Conservation (phyloP, 1,139 yeast genomes). For the Yamadazyma dushanensis region DNA sequence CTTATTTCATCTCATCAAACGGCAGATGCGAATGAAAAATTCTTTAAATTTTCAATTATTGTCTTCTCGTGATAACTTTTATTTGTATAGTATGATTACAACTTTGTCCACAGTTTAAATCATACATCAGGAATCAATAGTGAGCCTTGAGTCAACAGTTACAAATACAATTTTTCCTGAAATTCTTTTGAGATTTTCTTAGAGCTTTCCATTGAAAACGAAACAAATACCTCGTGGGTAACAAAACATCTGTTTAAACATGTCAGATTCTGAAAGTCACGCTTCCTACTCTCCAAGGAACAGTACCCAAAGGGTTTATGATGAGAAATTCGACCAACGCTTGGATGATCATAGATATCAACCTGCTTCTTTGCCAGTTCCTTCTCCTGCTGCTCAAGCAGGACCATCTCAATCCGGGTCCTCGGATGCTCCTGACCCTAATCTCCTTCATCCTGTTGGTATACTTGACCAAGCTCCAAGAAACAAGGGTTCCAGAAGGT, state of each 20-base stretch:
- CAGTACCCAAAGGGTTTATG: conserved; percentile 33
- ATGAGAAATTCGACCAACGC: conserved; percentile 52
- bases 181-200: too few relatives aligned
- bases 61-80: not conserved
- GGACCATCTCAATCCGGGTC: conserved; percentile 13
- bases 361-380: conserved; percentile 39
- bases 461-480: conserved; percentile 11
- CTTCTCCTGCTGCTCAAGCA: too few relatives aligned
- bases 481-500: conserved; percentile 15
- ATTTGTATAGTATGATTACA: conserved; percentile 1
- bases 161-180: too few relatives aligned
- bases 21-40: too few relatives aligned
- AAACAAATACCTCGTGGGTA: not conserved
- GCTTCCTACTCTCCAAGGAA: conserved; percentile 37
- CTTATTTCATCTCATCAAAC: not conserved
- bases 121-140: not conserved
- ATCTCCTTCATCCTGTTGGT: conserved; percentile 11
- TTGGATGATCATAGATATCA: conserved; percentile 61
- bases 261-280: conserved; percentile 51
- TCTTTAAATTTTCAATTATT: not conserved
- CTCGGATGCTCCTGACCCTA: not conserved
- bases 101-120: not conserved
- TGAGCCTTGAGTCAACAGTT: not conserved
- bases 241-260: conserved; percentile 13
- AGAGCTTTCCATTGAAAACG: not conserved